Evolutionary conservation across 768 basidiomycete genomes (phyloP).

Genomic region (Lentinus brumalis): DNA sequence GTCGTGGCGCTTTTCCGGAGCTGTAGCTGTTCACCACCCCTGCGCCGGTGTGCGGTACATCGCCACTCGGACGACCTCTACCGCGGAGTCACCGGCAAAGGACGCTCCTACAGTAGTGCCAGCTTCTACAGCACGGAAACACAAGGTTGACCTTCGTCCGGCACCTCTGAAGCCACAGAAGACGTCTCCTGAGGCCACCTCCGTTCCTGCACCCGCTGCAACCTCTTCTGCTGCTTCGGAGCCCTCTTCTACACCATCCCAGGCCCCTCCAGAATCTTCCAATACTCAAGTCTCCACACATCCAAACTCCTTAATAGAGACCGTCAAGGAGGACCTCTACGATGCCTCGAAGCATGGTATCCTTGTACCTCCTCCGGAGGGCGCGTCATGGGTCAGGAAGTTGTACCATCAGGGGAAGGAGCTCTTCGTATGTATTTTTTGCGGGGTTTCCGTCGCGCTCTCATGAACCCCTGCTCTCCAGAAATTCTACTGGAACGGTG

Average conservation of each 20-base stretch:
- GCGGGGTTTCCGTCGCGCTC: neutral
- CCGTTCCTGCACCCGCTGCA: conserved; percentile 22
- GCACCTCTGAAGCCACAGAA: conserved; percentile 54
- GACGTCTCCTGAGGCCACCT: conserved; percentile 25
- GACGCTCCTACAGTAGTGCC: conserved; percentile 27
- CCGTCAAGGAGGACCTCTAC: conserved; percentile 60
- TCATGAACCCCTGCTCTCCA: conserved; percentile 24
- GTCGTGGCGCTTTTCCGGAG: conserved; percentile 4
- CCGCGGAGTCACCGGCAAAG: conserved; percentile 13
- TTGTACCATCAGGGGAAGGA: conserved; percentile 52
- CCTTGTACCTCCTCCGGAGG: conserved; percentile 62
- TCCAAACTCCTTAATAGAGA: conserved; percentile 43
- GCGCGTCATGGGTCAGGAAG: conserved; percentile 56
- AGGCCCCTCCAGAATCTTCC: conserved; percentile 15
- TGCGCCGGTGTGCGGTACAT: conserved; percentile 9
- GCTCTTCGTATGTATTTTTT: conserved; percentile 40
- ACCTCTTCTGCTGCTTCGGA: conserved; percentile 19
- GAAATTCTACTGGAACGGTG: conserved; percentile 86
- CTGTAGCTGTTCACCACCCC: neutral
- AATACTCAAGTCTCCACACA: neutral
- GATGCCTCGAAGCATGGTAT: conserved; percentile 72
- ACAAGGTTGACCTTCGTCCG: conserved; percentile 63
- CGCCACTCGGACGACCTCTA: conserved; percentile 34
- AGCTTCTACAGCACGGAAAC: conserved; percentile 34
- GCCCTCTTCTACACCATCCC: conserved; percentile 18